Evolutionary conservation across 208 protist species (phyloP).

Genomic region (Porcisia hertigi): DNA sequence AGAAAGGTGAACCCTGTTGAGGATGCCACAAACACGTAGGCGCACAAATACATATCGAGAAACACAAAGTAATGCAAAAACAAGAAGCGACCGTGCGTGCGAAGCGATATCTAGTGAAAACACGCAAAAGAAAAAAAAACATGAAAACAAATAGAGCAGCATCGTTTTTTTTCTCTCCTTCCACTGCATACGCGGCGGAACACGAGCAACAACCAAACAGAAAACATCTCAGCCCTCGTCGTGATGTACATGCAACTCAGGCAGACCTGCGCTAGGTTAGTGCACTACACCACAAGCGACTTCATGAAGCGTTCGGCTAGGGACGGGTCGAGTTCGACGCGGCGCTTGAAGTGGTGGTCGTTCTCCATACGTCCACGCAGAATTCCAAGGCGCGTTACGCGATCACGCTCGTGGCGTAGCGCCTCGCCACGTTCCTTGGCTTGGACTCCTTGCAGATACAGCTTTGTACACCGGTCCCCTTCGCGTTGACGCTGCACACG

Average conservation of each 20-base stretch:
- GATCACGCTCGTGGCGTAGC: slow-evolving; percentile 42
- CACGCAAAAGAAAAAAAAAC: too few species aligned
- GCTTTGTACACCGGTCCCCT: slow-evolving; percentile 39
- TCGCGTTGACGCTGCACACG: background rate
- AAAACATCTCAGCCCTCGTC: background rate
- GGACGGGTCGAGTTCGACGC: slow-evolving; percentile 81
- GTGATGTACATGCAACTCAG: background rate
- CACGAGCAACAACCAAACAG: too few species aligned
- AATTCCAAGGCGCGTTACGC: slow-evolving; percentile 44
- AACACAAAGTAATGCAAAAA: too few species aligned
- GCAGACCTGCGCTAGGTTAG: background rate
- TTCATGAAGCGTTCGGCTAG: slow-evolving; percentile 84
- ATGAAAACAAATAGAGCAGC: too few species aligned
- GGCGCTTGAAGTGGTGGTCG: slow-evolving; percentile 86
- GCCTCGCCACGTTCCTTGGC: slow-evolving; percentile 22
- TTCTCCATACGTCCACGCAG: slow-evolving; percentile 63
- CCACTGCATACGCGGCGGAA: too few species aligned
- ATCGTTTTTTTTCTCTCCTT: too few species aligned
- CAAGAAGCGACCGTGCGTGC: too few species aligned
- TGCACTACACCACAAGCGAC: slow-evolving; percentile 57
- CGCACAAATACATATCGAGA: too few species aligned
- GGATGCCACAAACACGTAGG: too few species aligned
- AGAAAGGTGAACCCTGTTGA: too few species aligned
- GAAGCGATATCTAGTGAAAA: too few species aligned
- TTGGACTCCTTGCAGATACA: slow-evolving; percentile 50